Evolutionary conservation across 331 rosid species (phyloP), one percentile per base, ranked within the genome.

Genomic region (Malus hybrid): DNA sequence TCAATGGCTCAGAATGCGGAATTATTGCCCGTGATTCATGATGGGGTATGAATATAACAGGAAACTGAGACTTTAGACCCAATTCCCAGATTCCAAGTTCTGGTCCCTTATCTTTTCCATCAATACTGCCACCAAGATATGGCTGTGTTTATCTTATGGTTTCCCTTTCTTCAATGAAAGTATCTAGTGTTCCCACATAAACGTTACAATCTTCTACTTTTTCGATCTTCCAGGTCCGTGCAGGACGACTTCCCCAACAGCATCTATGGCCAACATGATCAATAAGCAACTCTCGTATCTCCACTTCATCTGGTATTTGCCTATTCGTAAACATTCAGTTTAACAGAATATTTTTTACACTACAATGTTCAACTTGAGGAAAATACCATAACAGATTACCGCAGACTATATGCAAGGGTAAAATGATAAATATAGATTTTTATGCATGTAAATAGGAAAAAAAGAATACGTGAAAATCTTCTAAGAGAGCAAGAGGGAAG

Each of bases 231-330:
- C 96, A 95, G 27, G 91, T 92, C 72, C 97, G 86, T 81, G 99
- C 99, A 6, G 99, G 97, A 82, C 86, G 96, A 67, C 99, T 95
- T 82, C 97, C 99, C 99, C 99, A 95, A 78, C 99, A 95, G 73
- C 97, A 92, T 33, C 92, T 96, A 76, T 95, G 99, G 72, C 99
- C 97, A 78, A 95, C 96, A 73, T 90, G 93, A 84, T 95, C 99
- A 77, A 95, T 90, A 56, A 95, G 93, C 86, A 95, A 81, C 81
- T 90, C 97, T 10, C 99, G 85, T 79, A 95, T 92, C 86, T 92
- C 99, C 34, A 95, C 97, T 85, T 90, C 97, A 84, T 89, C 97
- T 86, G 89, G 83, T 36, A 69, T 20, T 92, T 79, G 84, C 84
- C 97, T 95, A 48, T 48, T 69, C 75, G 76, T 42, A 70, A 33